Conservation (phyloP, 306 rosid genomes). For the Cercis canadensis region DNA sequence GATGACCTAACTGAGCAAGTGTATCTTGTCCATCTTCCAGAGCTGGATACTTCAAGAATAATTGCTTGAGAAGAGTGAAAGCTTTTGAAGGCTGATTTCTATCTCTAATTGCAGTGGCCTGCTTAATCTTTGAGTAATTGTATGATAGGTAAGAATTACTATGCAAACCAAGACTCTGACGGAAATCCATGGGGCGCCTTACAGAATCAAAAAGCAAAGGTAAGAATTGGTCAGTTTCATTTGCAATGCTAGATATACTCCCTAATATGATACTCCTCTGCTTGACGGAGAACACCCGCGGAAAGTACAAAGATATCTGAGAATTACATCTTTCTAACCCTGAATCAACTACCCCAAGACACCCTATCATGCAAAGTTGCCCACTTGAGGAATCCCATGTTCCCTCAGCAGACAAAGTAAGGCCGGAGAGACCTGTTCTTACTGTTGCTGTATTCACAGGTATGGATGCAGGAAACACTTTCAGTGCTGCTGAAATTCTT, state of each 20-base stretch:
- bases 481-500: slow-evolving; percentile 26
- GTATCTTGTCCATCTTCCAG: slow-evolving; percentile 7
- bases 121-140: slow-evolving; percentile 30
- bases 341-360: slow-evolving; percentile 25
- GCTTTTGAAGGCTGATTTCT: slow-evolving; percentile 16
- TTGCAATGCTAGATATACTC: slow-evolving; percentile 15
- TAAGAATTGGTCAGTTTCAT: slow-evolving; percentile 15
- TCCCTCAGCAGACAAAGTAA: slow-evolving; percentile 27
- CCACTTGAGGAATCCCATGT: slow-evolving; percentile 33
- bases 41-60: slow-evolving; percentile 34
- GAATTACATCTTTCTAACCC: neutral
- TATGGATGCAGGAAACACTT: slow-evolving; percentile 11
- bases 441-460: neutral
- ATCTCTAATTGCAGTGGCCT: slow-evolving; percentile 1
- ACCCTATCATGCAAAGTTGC: slow-evolving; percentile 29
- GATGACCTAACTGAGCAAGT: neutral
- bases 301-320: slow-evolving; percentile 22
- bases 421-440: slow-evolving; percentile 25
- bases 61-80: slow-evolving; percentile 16
- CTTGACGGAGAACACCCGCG: slow-evolving; percentile 18
- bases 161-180: slow-evolving; percentile 4
- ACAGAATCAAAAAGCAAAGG: slow-evolving; percentile 16
- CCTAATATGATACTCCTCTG: slow-evolving; percentile 27
- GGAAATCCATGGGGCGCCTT: neutral
- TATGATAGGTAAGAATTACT: too few species aligned